phyloP scores from a whole-genome alignment of 129 eudicot genomes.

The Escallonia herrerae region DNA sequence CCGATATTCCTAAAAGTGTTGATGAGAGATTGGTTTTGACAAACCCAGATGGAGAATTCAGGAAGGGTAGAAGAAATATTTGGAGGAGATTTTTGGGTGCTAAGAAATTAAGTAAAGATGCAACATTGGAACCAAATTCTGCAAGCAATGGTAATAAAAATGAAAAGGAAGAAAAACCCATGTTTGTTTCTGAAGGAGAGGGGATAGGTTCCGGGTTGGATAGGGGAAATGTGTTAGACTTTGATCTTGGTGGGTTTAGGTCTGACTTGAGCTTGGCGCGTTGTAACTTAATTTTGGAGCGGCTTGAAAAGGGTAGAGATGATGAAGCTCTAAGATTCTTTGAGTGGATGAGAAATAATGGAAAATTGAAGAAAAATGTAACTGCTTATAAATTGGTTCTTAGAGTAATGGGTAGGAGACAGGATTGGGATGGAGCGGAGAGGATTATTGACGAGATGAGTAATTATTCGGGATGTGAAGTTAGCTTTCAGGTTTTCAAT shows the following conservation, averaged over 20 bases:
- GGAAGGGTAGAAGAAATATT: constrained; percentile 37
- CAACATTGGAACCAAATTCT: constrained; percentile 3
- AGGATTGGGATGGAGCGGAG: constrained; percentile 79
- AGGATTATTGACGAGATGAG: constrained; percentile 55
- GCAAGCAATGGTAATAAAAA: background rate
- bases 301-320: constrained; percentile 51
- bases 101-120: constrained; percentile 23
- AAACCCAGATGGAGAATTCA: constrained; percentile 15
- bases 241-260: constrained; percentile 20
- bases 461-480: constrained; percentile 48
- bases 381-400: constrained; percentile 60
- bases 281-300: constrained; percentile 56
- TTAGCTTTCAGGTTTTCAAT: constrained; percentile 57
- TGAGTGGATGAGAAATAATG: constrained; percentile 68
- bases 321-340: constrained; percentile 48
- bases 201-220: constrained; percentile 7
- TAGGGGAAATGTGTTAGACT: constrained; percentile 17
- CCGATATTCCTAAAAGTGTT: constrained; percentile 20
- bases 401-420: constrained; percentile 79
- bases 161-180: constrained; percentile 5
- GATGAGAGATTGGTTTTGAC: constrained; percentile 25
- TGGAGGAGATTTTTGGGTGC: constrained; percentile 49
- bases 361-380: constrained; percentile 58
- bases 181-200: constrained; percentile 10
- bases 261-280: constrained; percentile 30